Conservation (phyloP, 2,329 filamentous ascomycete species). For the Elsinoe batatas region DNA sequence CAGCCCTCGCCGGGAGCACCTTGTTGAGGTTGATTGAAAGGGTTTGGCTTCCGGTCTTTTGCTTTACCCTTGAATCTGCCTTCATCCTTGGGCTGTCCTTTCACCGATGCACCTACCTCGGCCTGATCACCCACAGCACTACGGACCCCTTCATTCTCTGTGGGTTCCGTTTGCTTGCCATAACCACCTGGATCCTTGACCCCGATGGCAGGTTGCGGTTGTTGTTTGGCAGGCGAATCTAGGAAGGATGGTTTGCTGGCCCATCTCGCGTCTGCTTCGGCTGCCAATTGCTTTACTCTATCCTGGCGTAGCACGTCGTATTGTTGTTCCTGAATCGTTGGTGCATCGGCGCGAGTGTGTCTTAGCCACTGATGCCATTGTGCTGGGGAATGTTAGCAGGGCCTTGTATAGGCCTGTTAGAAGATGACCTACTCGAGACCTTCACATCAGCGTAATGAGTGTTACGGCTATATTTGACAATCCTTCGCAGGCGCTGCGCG, state of each 20-base stretch:
- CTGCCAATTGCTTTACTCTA: conserved; percentile 50
- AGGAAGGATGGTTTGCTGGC: conserved; percentile 49
- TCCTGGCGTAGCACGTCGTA: conserved; percentile 46
- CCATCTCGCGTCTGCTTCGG: conserved; percentile 52
- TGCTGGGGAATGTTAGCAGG: conserved; percentile 32
- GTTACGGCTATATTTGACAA: conserved; percentile 45
- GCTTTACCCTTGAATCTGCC: conserved; percentile 24
- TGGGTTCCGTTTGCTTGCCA: conserved; percentile 25
- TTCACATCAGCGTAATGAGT: conserved; percentile 51
- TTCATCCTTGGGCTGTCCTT: conserved; percentile 22
- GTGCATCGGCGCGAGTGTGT: conserved; percentile 47
- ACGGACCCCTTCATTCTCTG: conserved; percentile 23
- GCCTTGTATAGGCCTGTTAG: background rate
- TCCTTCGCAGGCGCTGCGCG: conserved; percentile 45
- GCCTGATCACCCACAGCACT: conserved; percentile 25
- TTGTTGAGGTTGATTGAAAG: conserved; percentile 32
- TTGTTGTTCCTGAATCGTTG: conserved; percentile 49
- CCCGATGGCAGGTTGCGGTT: conserved; percentile 37
- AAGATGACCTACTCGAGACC: conserved; percentile 41
- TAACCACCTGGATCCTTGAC: conserved; percentile 34
- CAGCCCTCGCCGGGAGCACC: conserved; percentile 35
- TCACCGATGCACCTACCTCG: conserved; percentile 24
- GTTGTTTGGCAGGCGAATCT: conserved; percentile 44
- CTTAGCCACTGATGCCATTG: conserved; percentile 63
- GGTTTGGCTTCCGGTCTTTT: conserved; percentile 26